phyloP scores from a whole-genome alignment of 257 asterid genomes.

The Pogostemon cablin region DNA sequence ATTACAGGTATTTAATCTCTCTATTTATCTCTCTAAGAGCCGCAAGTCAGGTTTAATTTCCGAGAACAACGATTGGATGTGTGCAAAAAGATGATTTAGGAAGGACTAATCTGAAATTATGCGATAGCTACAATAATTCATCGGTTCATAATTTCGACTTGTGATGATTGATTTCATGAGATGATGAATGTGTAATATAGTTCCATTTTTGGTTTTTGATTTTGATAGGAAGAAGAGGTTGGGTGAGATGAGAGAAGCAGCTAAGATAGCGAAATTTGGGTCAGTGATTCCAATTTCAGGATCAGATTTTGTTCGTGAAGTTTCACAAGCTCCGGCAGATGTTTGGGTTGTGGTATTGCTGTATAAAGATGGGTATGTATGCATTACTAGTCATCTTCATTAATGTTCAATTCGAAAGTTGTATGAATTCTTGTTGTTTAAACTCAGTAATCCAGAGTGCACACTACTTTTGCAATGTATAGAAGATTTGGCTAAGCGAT shows the following conservation, averaged over 20 bases:
- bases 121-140: too few species aligned
- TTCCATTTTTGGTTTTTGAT: constrained; percentile 10
- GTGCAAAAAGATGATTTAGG: background rate
- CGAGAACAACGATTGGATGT: background rate
- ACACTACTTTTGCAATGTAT: constrained; percentile 78
- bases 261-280: constrained; percentile 81
- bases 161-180: too few species aligned
- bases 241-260: constrained; percentile 83
- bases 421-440: background rate
- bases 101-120: background rate
- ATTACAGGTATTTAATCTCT: constrained; percentile 60
- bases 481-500: constrained; percentile 75
- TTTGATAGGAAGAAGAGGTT: constrained; percentile 79
- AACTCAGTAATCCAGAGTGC: constrained; percentile 64
- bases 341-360: constrained; percentile 88
- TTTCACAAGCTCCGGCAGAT: constrained; percentile 93
- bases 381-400: constrained; percentile 5
- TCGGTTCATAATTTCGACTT: too few species aligned
- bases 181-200: background rate
- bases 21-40: background rate
- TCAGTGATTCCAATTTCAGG: constrained; percentile 87
- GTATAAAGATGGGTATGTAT: constrained; percentile 84
- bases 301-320: constrained; percentile 95
- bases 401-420: background rate
- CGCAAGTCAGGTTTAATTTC: background rate